A percentile compares a stretch with the other conserved stretches of the same genome.
phyloP scores from a whole-genome alignment of 2,329 filamentous ascomycete species.

The Ascomycota sp. region DNA sequence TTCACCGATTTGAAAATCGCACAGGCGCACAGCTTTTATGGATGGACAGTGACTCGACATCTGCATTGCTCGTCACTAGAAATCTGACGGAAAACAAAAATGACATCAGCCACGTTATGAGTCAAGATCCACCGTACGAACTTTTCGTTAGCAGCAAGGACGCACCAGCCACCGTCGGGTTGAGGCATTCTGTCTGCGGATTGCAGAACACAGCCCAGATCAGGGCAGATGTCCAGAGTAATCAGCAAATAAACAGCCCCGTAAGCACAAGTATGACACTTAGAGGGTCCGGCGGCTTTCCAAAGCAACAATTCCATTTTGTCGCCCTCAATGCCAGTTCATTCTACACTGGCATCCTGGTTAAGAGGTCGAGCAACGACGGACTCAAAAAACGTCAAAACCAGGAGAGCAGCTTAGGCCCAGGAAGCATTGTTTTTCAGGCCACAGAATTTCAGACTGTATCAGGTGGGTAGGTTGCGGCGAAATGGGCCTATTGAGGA shows the following conservation, averaged over 20 bases:
- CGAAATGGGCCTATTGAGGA: neutral
- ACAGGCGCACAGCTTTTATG: constrained; percentile 38
- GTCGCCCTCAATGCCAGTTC: constrained; percentile 49
- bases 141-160: constrained; percentile 52
- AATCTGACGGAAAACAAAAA: constrained; percentile 40
- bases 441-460: constrained; percentile 58
- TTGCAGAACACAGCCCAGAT: constrained; percentile 44
- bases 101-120: constrained; percentile 30
- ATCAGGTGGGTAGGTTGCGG: constrained; percentile 28
- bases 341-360: constrained; percentile 51
- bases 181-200: constrained; percentile 67
- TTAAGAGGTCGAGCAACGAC: constrained; percentile 31
- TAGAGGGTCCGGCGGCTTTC: constrained; percentile 39
- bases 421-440: constrained; percentile 55
- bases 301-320: constrained; percentile 77
- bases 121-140: constrained; percentile 38
- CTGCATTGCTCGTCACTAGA: constrained; percentile 57
- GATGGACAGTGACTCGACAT: constrained; percentile 63
- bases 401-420: constrained; percentile 18
- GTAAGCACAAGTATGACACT: constrained; percentile 44
- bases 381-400: constrained; percentile 17
- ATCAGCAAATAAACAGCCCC: constrained; percentile 23
- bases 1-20: constrained; percentile 35
- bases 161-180: constrained; percentile 36
- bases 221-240: constrained; percentile 23